Percentiles rank a stretch among this genome's conserved stretches.
phyloP scores from a whole-genome alignment of 108 stramenopile species.

The Cylindrotheca closterium region DNA sequence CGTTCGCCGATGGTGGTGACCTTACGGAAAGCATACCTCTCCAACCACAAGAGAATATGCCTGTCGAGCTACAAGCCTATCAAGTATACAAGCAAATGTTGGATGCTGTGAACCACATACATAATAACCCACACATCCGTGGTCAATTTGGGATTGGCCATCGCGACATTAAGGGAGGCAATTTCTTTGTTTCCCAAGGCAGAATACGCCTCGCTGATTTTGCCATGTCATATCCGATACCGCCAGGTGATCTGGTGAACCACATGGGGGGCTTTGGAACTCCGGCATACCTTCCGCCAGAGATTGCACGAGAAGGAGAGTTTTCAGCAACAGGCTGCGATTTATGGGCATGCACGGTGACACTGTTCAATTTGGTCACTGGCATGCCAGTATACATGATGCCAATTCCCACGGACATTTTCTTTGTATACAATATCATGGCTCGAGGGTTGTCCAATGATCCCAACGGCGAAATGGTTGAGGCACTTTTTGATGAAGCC shows the following conservation, averaged over 20 bases:
- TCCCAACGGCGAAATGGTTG: neutral
- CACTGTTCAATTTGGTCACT: conserved; percentile 67
- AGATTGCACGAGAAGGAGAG: neutral
- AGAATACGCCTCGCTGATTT: conserved; percentile 40
- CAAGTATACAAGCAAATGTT: neutral
- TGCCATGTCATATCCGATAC: conserved; percentile 64
- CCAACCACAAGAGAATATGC: neutral
- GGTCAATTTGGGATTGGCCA: conserved; percentile 35
- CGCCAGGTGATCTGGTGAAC: conserved; percentile 26
- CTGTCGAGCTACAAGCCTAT: neutral
- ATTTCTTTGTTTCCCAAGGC: conserved; percentile 43
- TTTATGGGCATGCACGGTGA: conserved; percentile 61
- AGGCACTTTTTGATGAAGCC: neutral
- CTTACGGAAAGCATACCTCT: conserved; percentile 1
- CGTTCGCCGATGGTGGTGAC: conserved; percentile 32
- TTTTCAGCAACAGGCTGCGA: neutral
- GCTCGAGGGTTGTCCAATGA: neutral
- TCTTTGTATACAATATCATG: neutral
- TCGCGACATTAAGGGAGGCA: conserved; percentile 54
- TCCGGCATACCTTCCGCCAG: conserved; percentile 31
- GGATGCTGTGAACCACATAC: neutral
- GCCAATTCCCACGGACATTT: conserved; percentile 9
- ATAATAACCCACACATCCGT: neutral
- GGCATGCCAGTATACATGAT: conserved; percentile 24
- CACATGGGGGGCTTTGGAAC: conserved; percentile 51